Conservation (phyloP, 768 basidiomycete species). For the Pleurotus citrinopileatus region DNA sequence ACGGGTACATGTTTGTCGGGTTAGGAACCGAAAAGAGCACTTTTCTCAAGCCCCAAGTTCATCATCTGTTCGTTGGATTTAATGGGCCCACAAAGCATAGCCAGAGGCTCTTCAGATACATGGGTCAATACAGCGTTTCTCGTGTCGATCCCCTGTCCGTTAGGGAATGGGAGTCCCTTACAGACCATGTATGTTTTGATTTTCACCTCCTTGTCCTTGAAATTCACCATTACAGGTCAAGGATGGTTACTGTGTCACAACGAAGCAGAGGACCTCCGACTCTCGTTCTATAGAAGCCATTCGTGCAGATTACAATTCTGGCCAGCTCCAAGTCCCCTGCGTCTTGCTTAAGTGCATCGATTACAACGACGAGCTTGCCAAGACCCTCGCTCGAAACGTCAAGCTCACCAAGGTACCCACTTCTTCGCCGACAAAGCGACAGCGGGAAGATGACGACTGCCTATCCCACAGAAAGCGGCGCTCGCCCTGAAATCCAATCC, state of each 20-base stretch:
- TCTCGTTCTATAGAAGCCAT: slow-evolving; percentile 30
- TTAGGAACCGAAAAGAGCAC: slow-evolving; percentile 42
- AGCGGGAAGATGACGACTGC: slow-evolving; percentile 3
- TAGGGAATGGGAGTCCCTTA: slow-evolving; percentile 46
- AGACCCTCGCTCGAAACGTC: slow-evolving; percentile 6
- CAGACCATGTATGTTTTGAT: slow-evolving; percentile 32
- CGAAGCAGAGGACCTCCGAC: slow-evolving; percentile 36
- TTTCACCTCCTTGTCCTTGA: background rate
- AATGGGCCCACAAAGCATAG: slow-evolving; percentile 21
- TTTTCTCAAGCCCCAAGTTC: slow-evolving; percentile 35
- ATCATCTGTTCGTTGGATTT: slow-evolving; percentile 44
- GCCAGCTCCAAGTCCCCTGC: slow-evolving; percentile 43
- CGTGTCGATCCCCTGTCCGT: slow-evolving; percentile 38
- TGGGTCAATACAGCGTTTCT: slow-evolving; percentile 42
- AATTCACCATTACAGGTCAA: slow-evolving; percentile 23
- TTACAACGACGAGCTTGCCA: slow-evolving; percentile 40
- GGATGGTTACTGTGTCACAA: slow-evolving; percentile 33
- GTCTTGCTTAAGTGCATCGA: slow-evolving; percentile 43
- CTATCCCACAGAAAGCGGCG: slow-evolving; percentile 5
- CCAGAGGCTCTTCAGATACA: slow-evolving; percentile 38
- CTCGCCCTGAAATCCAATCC: background rate
- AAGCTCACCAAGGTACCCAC: slow-evolving; percentile 10
- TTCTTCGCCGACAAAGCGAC: slow-evolving; percentile 5
- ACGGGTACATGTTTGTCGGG: slow-evolving; percentile 57
- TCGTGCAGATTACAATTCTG: slow-evolving; percentile 40